Evolutionary conservation across 1,139 yeast genomes (phyloP).

Genomic region (Pichia sp.): DNA sequence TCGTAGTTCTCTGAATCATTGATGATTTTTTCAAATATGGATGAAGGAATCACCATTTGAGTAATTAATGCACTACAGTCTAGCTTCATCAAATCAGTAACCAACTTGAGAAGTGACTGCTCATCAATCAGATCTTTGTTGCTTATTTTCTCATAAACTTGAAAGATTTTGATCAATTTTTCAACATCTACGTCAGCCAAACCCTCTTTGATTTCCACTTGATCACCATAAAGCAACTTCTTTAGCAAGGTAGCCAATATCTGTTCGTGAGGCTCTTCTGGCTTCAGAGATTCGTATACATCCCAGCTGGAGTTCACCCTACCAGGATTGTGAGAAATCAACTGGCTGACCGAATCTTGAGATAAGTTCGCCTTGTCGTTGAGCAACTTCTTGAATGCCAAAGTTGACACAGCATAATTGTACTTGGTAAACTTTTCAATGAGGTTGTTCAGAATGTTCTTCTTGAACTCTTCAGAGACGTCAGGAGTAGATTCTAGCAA

Average conservation of each 20-base stretch:
- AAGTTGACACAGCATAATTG: slow-evolving; percentile 25
- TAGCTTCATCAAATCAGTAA: slow-evolving; percentile 19
- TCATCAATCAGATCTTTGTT: slow-evolving; percentile 18
- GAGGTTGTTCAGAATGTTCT: slow-evolving; percentile 17
- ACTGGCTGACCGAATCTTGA: slow-evolving; percentile 18
- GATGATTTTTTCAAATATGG: slow-evolving; percentile 14
- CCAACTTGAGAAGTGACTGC: slow-evolving; percentile 11
- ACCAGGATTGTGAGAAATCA: slow-evolving; percentile 32
- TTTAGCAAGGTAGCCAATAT: slow-evolving; percentile 21
- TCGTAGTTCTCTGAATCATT: slow-evolving; percentile 4
- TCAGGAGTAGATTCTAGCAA: slow-evolving; percentile 13
- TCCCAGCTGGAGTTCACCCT: slow-evolving; percentile 32
- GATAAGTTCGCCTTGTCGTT: slow-evolving; percentile 12
- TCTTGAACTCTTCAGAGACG: slow-evolving; percentile 13
- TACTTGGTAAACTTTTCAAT: slow-evolving; percentile 24
- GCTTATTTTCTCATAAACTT: slow-evolving; percentile 16
- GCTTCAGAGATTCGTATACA: slow-evolving; percentile 20
- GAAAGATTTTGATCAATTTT: slow-evolving; percentile 17
- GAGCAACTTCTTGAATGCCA: slow-evolving; percentile 19
- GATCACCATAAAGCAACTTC: slow-evolving; percentile 29
- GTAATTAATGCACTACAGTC: slow-evolving; percentile 19
- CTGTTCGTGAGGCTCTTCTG: slow-evolving; percentile 13
- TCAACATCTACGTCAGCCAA: slow-evolving; percentile 17
- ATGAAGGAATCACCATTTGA: slow-evolving; percentile 14
- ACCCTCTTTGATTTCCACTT: slow-evolving; percentile 23